Evolutionary conservation across 1,284 basidiomycete species (phyloP), one percentile per base, ranked within the genome.

Genomic region (Pholiota adiposa): DNA sequence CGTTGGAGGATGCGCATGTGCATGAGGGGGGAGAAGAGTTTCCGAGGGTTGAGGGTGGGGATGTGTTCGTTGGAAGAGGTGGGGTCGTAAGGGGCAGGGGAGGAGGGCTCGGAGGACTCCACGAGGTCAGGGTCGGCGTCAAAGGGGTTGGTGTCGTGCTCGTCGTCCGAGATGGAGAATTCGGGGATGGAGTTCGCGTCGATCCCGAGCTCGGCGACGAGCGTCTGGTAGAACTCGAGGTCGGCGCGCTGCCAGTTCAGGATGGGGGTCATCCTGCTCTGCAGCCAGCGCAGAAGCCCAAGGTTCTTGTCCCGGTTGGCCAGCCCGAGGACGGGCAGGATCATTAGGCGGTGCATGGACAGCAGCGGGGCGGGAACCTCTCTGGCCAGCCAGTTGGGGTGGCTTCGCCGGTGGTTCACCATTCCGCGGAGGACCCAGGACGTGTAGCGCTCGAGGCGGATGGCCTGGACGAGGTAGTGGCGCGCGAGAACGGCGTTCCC

Each of bases 401-500:
- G 0, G 52, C 34, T 44, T 49, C 53, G 12, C 51, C 48, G 8
- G 23, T 71, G 73, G 8, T 80, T 65, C 6, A 68, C 67, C 54
- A 69, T 67, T 57, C 79, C 23, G 36, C 46, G 51, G 12, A 62
- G 41, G 3, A 3, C 18, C 43, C 46, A 56, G 5, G 64, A 73
- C 11, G 69, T 68, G 25, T 67, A 49, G 9, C 77, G 74, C 56
- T 89, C 87, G n/a, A 80, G 69, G 1, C 69, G 63, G 52, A 84
- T 79, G 0, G 86, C 87, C 61, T 87, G 77, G n/a, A 84, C 71
- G 50, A 89, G 68, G 70, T 92, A 92, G 73, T 93, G 90, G 50
- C 88, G 85, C 12, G 84, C 82, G 50, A 93, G 73, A 2, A 77
- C 75, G 1, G 74, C 67, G 64, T 89, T 78, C 1, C 79, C 72